Evolutionary conservation across 2,329 filamentous ascomycete species (phyloP), one percentile per base, ranked within the genome.

Genomic region (Penicillium freii): DNA sequence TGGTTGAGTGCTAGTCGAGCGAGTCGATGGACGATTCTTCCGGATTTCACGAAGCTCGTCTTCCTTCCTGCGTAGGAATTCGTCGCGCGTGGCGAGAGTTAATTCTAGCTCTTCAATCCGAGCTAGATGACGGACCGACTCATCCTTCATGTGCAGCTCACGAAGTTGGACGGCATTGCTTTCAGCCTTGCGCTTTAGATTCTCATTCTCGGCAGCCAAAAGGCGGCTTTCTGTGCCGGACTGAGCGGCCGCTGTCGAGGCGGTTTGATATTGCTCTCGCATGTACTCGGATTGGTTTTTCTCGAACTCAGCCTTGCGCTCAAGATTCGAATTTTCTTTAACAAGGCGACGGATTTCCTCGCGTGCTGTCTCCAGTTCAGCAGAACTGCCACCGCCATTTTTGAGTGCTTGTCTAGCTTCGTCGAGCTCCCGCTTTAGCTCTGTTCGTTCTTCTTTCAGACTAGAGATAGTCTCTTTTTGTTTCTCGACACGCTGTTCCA

Each of bases 211-310:
- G 17, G 70, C 66, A 58, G 73, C 68, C 23, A 79, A 66, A 27
- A 73, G 71, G 10, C 70, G 71, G 34, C 66, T 61, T 59, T 80
- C 74, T 43, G 67, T 73, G 7, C 68, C 72, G 8, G 75, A 70
- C 45, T 78, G 76, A 21, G 75, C 76, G 1, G 77, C 78, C 9
- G 71, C 70, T 6, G 67, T 77, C 7, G 78, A 80, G 11, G 77
- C 78, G 31, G 72, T 76, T 59, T 80, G 78, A 52, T 80, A 80
- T 62, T 79, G 77, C 56, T 74, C 69, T 39, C 77, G 73, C 6
- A 73, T 77, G 58, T 79, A 80, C 46, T 79, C 78, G 8, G 76
- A 71, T 58, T 79, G 77, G 10, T 74, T 75, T 43, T 68, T 70
- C 47, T 75, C 76, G 50, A 74, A 77, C 11, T 78, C 73, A 2